Evolutionary conservation across 352 stramenopile genomes (phyloP).

Genomic region (Globisporangium canariense): DNA sequence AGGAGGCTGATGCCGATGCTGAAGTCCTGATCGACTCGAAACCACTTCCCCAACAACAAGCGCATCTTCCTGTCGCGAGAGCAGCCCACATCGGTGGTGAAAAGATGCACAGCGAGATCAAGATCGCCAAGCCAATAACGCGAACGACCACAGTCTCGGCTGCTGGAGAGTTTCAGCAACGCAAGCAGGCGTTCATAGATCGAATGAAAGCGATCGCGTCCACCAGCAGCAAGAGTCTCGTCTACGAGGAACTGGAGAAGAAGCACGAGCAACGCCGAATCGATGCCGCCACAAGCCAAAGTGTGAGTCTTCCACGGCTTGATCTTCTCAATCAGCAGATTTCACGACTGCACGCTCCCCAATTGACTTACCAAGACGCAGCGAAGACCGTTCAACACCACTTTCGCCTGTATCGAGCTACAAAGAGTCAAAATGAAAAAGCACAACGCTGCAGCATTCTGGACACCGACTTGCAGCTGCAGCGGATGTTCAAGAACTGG

Average conservation of each 20-base stretch:
- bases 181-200: slow-evolving; percentile 69
- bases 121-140: neutral
- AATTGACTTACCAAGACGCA: slow-evolving; percentile 41
- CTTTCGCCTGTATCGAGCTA: slow-evolving; percentile 35
- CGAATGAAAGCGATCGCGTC: slow-evolving; percentile 73
- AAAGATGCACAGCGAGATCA: neutral
- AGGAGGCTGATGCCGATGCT: slow-evolving; percentile 32
- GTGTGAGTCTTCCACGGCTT: slow-evolving; percentile 8
- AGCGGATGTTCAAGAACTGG: slow-evolving; percentile 38
- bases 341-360: slow-evolving; percentile 28
- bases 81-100: neutral
- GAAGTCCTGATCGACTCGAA: slow-evolving; percentile 15
- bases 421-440: slow-evolving; percentile 1
- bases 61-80: neutral
- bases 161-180: slow-evolving; percentile 56
- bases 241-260: slow-evolving; percentile 71
- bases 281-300: slow-evolving; percentile 5
- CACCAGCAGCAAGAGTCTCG: slow-evolving; percentile 58
- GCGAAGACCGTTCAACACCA: slow-evolving; percentile 37
- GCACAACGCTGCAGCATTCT: slow-evolving; percentile 21
- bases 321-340: slow-evolving; percentile 27
- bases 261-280: slow-evolving; percentile 30
- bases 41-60: neutral
- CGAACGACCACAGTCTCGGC: slow-evolving; percentile 13
- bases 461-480: slow-evolving; percentile 33